phyloP scores from a whole-genome alignment of 2,329 filamentous ascomycete genomes.

The Fusarium denticulatum region DNA sequence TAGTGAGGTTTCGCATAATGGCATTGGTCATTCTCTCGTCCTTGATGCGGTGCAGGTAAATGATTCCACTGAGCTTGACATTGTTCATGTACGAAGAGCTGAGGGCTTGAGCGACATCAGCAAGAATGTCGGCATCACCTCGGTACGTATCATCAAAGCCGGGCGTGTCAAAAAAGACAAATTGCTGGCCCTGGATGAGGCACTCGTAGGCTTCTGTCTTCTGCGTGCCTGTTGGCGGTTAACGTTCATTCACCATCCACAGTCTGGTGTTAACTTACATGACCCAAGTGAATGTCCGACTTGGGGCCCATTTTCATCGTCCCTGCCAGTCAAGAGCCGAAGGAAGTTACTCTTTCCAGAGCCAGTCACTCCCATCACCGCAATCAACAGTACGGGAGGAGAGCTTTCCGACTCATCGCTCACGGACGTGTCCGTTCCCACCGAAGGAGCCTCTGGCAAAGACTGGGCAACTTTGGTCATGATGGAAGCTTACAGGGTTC shows the following conservation, averaged over 20 bases:
- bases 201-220: neutral
- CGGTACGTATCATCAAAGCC: constrained; percentile 27
- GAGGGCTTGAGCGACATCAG: neutral
- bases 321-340: neutral
- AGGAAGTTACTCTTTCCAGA: neutral
- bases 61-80: constrained; percentile 1
- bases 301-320: neutral
- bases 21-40: neutral
- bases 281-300: neutral
- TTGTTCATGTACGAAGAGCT: neutral
- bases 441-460: neutral
- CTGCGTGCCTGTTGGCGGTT: neutral
- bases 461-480: neutral
- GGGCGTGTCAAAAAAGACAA: constrained; percentile 15
- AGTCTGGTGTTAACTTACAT: neutral
- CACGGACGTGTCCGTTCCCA: neutral
- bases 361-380: neutral
- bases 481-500: neutral
- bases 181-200: neutral
- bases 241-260: neutral
- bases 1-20: neutral
- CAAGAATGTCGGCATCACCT: constrained; percentile 3
- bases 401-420: neutral
- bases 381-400: neutral
- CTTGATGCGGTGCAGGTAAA: constrained; percentile 7